phyloP scores from a whole-genome alignment of 164 flowering plant genomes.

The Sedum album region DNA sequence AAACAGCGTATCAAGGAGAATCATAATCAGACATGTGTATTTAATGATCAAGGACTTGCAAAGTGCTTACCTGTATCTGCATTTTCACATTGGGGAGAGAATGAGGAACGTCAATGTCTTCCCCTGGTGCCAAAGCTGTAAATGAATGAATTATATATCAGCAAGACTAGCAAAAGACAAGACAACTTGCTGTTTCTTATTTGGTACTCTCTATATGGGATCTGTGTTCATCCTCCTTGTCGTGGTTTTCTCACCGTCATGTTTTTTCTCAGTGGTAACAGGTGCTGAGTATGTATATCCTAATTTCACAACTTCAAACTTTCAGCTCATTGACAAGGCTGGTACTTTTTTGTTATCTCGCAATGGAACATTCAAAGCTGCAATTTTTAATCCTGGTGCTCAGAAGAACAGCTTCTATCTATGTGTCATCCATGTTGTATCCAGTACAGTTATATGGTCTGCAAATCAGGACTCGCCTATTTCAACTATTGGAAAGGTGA shows the following conservation, averaged over 20 bases:
- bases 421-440: constrained; percentile 48
- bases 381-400: constrained; percentile 42
- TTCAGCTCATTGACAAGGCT: constrained; percentile 31
- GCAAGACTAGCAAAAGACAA: no score
- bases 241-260: constrained; percentile 17
- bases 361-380: constrained; percentile 50
- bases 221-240: constrained; percentile 15
- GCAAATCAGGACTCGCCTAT: constrained; percentile 61
- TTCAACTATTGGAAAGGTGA: constrained; percentile 38
- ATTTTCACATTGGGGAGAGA: neutral
- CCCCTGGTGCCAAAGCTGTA: neutral
- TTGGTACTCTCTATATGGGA: constrained; percentile 19
- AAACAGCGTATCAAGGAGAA: neutral
- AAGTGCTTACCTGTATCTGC: no score
- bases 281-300: constrained; percentile 43
- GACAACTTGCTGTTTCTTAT: neutral
- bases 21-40: no score
- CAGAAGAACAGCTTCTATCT: constrained; percentile 40
- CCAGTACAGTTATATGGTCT: constrained; percentile 65
- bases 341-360: constrained; percentile 61
- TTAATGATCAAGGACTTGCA: neutral
- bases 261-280: constrained; percentile 15
- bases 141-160: neutral
- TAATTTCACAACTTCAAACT: constrained; percentile 55
- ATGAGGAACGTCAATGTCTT: neutral